Evolutionary conservation across 805 yeast genomes (phyloP).

Genomic region (Priceomyces haplophilus): DNA sequence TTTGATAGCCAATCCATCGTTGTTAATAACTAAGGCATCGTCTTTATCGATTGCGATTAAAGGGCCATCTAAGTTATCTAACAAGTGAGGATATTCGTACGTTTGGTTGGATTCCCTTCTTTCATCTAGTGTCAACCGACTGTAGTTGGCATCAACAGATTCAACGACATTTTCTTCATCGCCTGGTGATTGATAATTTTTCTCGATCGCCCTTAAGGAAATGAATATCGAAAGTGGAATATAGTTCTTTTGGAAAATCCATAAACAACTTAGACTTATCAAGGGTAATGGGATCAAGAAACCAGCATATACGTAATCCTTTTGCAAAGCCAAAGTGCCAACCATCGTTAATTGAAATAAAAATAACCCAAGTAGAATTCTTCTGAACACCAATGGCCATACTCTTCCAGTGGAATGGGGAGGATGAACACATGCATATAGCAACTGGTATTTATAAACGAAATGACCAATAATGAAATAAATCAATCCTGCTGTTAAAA

Average conservation of each 20-base stretch:
- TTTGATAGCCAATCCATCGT: slow-evolving; percentile 28
- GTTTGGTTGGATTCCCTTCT: slow-evolving; percentile 66
- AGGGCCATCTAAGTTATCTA: slow-evolving; percentile 77
- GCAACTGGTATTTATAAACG: slow-evolving; percentile 85
- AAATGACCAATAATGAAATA: slow-evolving; percentile 84
- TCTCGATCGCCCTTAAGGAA: slow-evolving; percentile 75
- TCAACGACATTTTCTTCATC: slow-evolving; percentile 19
- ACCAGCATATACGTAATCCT: slow-evolving; percentile 73
- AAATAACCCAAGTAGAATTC: slow-evolving; percentile 76
- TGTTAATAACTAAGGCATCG: slow-evolving; percentile 27
- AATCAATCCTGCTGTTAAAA: slow-evolving; percentile 75
- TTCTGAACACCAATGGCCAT: slow-evolving; percentile 86
- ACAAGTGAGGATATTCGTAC: slow-evolving; percentile 74
- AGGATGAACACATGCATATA: slow-evolving; percentile 89
- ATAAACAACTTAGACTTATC: slow-evolving; percentile 59
- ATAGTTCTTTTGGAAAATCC: slow-evolving; percentile 79
- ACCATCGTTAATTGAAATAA: slow-evolving; percentile 91
- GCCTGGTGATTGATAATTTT: slow-evolving; percentile 32
- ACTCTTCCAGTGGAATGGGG: slow-evolving; percentile 97
- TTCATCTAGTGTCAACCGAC: slow-evolving; percentile 66
- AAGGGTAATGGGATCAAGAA: slow-evolving; percentile 75
- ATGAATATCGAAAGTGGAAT: slow-evolving; percentile 80
- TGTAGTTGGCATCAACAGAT: slow-evolving; percentile 8
- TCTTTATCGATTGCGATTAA: slow-evolving; percentile 67
- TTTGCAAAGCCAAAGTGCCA: slow-evolving; percentile 79